Evolutionary conservation across 352 stramenopile genomes (phyloP).

Genomic region (Aphanomyces invadans): DNA sequence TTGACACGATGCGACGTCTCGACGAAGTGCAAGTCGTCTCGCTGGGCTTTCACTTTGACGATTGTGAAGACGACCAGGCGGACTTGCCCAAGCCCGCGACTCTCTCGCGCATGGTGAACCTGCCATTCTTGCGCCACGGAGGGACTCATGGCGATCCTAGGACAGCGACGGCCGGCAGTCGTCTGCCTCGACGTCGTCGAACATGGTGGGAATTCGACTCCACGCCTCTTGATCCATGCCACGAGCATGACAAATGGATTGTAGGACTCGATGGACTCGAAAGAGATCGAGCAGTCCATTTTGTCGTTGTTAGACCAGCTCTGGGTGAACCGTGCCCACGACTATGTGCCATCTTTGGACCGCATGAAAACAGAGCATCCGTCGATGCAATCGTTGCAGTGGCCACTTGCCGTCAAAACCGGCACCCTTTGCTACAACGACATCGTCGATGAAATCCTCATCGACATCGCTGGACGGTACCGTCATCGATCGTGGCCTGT

Average conservation of each 20-base stretch:
- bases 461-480: conserved; percentile 1
- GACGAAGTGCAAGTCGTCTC: conserved; percentile 33
- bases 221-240: too few relatives aligned
- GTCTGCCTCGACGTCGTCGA: background rate
- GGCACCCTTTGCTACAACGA: background rate
- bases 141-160: too few relatives aligned
- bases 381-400: background rate
- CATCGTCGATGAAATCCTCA: conserved; percentile 1
- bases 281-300: background rate
- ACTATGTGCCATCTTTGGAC: background rate
- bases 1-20: conserved; percentile 14
- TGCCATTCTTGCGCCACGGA: too few relatives aligned
- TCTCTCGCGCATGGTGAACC: background rate
- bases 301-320: background rate
- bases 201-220: too few relatives aligned
- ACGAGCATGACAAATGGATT: too few relatives aligned
- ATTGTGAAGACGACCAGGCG: conserved; percentile 32
- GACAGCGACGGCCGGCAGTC: background rate
- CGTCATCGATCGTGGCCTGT: background rate
- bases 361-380: background rate
- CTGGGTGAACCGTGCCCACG: background rate
- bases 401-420: conserved; percentile 1
- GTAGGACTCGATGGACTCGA: background rate
- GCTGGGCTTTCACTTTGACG: conserved; percentile 46
- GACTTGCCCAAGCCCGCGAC: background rate